These are phyloP conservation scores for Penicillium sp. DNA, from an alignment of 2,329 filamentous ascomycete genomes.

Conservation along the genomic window DNA sequence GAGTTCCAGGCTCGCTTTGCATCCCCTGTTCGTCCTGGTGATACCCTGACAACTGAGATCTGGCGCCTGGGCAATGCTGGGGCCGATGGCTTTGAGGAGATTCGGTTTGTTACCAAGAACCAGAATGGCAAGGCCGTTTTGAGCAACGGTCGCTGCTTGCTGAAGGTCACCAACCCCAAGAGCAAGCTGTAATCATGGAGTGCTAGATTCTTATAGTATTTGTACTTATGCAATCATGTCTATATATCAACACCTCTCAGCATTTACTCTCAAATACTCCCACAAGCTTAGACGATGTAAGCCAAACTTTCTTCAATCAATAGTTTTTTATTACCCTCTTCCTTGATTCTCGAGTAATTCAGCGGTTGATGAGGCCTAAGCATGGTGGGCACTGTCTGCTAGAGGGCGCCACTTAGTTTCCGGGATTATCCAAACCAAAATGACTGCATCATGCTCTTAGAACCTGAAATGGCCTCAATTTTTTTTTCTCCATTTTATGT, in stretches of 20 bases:
- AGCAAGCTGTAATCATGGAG: slow-evolving; percentile 59
- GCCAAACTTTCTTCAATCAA: background rate
- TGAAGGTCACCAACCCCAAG: slow-evolving; percentile 64
- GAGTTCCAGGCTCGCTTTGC: slow-evolving; percentile 90
- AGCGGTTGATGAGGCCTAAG: background rate
- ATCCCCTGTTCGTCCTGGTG: slow-evolving; percentile 77
- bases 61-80: slow-evolving; percentile 69
- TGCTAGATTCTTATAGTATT: background rate
- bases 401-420: background rate
- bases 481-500: too few relatives aligned
- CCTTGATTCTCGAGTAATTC: background rate
- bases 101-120: slow-evolving; percentile 76
- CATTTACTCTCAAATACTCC: background rate
- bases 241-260: background rate
- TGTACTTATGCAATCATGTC: background rate
- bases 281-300: background rate
- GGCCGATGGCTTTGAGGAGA: slow-evolving; percentile 70
- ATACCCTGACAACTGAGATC: slow-evolving; percentile 76
- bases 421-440: background rate
- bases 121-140: slow-evolving; percentile 80
- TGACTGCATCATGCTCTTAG: background rate
- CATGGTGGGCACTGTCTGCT: background rate
- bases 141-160: slow-evolving; percentile 79
- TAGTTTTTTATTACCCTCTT: background rate
- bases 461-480: background rate